Evolutionary conservation across 2,329 filamentous ascomycete species (phyloP).

Genomic region (Westerdykella aurantiaca): DNA sequence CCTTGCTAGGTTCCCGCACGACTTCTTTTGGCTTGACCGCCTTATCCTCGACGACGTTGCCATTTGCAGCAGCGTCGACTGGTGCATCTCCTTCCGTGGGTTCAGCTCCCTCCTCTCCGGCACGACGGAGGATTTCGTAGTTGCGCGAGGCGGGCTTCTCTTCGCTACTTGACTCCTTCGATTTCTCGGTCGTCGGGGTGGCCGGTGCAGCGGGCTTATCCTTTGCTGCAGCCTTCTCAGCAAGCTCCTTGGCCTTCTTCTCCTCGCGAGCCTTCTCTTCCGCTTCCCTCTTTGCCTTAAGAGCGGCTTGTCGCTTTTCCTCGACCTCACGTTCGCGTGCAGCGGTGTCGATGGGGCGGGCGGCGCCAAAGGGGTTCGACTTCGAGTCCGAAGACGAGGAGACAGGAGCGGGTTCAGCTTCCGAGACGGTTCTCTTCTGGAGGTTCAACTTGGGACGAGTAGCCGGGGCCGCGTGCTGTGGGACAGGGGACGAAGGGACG

Average conservation of each 20-base stretch:
- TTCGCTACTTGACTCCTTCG: slow-evolving; percentile 30
- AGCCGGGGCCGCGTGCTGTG: slow-evolving; percentile 53
- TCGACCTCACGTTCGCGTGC: slow-evolving; percentile 84
- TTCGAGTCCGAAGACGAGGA: slow-evolving; percentile 59
- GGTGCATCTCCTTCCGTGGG: slow-evolving; percentile 38
- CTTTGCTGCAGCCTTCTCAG: slow-evolving; percentile 58
- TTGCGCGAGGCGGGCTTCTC: slow-evolving; percentile 46
- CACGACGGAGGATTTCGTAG: slow-evolving; percentile 52
- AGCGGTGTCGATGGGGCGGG: slow-evolving; percentile 88
- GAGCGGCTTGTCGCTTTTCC: slow-evolving; percentile 69
- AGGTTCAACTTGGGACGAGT: slow-evolving; percentile 80
- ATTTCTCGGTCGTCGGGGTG: slow-evolving; percentile 26
- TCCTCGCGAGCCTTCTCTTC: slow-evolving; percentile 80
- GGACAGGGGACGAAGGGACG: slow-evolving; percentile 68
- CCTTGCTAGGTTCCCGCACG: slow-evolving; percentile 41
- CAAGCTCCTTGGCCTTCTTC: slow-evolving; percentile 49
- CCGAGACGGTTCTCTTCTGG: slow-evolving; percentile 83
- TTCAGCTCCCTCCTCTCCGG: slow-evolving; percentile 25
- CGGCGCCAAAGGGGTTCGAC: slow-evolving; percentile 88
- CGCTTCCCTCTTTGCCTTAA: slow-evolving; percentile 78
- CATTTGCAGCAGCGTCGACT: slow-evolving; percentile 46
- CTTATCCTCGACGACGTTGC: slow-evolving; percentile 48
- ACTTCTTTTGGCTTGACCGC: slow-evolving; percentile 53
- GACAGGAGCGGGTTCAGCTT: slow-evolving; percentile 52
- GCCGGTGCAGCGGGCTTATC: slow-evolving; percentile 37